Evolutionary conservation across 148 eudicot genomes (phyloP), one percentile per base, ranked within the genome.

Genomic region (Persicaria tinctoria): DNA sequence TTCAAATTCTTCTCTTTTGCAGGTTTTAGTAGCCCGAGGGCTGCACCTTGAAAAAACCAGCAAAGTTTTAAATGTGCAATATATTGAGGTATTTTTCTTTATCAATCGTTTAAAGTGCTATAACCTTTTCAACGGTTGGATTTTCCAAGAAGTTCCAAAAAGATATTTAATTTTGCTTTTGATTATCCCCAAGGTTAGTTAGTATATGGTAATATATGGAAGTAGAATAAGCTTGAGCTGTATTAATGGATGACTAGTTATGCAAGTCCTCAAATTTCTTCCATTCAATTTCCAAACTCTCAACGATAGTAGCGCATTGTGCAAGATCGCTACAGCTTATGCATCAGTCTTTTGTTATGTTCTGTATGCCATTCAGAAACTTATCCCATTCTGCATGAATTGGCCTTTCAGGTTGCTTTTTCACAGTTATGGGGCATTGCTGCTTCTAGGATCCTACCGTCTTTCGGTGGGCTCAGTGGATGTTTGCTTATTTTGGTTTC

Each of bases 1-100:
- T 8, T 38, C 45, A 4, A 41, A 70, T 38, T 13, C 18, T 68
- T 16, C 32, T 38, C 73, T 76, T 17, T 60, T 77, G 74, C 84
- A 87, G 89, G 72, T 83, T 73, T 51, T 85, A 47, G 75, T 81
- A 69, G 85, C 90, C 38, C 88, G 86, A 70, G 88, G 86, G 57
- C 83, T 87, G 75, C 86, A 87, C 83, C 86, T 87, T 68, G 90
- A 87, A 75, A 85, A 84, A 81, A 83, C 90, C 71, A 83, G 90
- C 78, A 87, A 81, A 79, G 83, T 76, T 74, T 72, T 81, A 69
- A 87, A 87, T 79, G 72, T 87, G 63, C 83, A 23, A 59, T 87
- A 81, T 66, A 20, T 81, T 74, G 90, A 83, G 90, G 90, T 86
- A 73, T 49, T 17, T 50, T 38, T 5, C 51, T 41, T 69, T 9